These are phyloP conservation scores for Fusarium sambucinum DNA, from an alignment of 2,329 filamentous ascomycete genomes.

Conservation along the genomic window DNA sequence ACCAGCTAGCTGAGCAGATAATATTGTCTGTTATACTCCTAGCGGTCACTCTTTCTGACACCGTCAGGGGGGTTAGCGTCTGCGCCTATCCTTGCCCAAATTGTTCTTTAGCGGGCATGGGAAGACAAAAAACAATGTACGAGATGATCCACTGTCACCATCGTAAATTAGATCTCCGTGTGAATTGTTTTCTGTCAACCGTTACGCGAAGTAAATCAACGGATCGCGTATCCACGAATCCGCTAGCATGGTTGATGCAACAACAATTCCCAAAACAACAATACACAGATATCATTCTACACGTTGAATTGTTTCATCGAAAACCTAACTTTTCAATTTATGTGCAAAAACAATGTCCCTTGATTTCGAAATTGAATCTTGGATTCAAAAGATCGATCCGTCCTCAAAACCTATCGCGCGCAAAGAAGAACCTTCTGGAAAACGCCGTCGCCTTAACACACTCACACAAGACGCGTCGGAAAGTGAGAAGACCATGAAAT, in stretches of 20 bases:
- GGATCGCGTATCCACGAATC: background rate
- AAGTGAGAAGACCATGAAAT: background rate
- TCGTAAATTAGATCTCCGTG: no score
- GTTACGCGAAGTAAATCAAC: background rate
- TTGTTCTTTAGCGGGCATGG: no score
- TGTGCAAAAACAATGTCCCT: background rate
- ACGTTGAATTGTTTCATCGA: background rate
- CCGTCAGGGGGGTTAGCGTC: background rate
- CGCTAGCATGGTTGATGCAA: background rate
- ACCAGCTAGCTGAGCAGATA: no score
- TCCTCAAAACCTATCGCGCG: background rate
- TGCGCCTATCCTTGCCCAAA: background rate
- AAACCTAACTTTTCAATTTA: background rate
- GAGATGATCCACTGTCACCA: no score
- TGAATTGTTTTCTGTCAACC: no score
- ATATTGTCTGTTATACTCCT: no score
- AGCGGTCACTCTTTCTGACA: no score
- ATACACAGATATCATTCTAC: background rate
- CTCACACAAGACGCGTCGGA: background rate
- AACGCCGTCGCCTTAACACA: constrained; percentile 3
- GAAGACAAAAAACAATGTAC: no score
- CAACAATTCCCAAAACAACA: background rate
- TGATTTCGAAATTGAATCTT: background rate
- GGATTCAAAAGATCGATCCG: background rate
- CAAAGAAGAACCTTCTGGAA: background rate